These are phyloP conservation scores for Syzygium aromaticum DNA, from an alignment of 345 rosid genomes.

Conservation along the genomic window DNA sequence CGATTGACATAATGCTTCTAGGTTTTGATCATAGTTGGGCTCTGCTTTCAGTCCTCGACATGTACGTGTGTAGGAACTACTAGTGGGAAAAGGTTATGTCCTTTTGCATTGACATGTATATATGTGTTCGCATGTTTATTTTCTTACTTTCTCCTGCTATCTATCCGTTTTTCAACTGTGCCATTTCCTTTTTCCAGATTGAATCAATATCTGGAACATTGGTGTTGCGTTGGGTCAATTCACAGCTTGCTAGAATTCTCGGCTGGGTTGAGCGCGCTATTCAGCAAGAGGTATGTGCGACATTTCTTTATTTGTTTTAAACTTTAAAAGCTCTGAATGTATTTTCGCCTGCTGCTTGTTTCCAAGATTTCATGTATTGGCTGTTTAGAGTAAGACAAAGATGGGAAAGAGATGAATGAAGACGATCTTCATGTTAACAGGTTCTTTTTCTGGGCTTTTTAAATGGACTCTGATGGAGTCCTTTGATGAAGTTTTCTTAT, in stretches of 20 bases:
- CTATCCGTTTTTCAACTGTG: not conserved
- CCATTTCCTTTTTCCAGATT: constrained; percentile 28
- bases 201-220: constrained; percentile 89
- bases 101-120: not conserved
- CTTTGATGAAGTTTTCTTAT: not conserved
- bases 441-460: not conserved
- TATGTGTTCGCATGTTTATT: not conserved
- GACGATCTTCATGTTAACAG: not conserved
- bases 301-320: not conserved
- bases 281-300: constrained; percentile 70
- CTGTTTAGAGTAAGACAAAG: not conserved
- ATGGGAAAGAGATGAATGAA: not conserved
- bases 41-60: not conserved
- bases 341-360: not conserved
- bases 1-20: not conserved
- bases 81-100: not conserved
- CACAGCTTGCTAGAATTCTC: constrained; percentile 82
- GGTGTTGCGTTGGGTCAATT: constrained; percentile 92
- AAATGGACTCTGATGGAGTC: not conserved
- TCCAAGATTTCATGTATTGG: not conserved
- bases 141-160: not conserved
- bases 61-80: not conserved
- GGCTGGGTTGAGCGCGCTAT: constrained; percentile 93
- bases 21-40: not conserved
- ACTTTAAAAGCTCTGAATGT: not conserved